These are phyloP conservation scores for Bolboschoenoplectus hybrid DNA, from an alignment of 202 grass and related monocot genomes.

Conservation along the genomic window DNA sequence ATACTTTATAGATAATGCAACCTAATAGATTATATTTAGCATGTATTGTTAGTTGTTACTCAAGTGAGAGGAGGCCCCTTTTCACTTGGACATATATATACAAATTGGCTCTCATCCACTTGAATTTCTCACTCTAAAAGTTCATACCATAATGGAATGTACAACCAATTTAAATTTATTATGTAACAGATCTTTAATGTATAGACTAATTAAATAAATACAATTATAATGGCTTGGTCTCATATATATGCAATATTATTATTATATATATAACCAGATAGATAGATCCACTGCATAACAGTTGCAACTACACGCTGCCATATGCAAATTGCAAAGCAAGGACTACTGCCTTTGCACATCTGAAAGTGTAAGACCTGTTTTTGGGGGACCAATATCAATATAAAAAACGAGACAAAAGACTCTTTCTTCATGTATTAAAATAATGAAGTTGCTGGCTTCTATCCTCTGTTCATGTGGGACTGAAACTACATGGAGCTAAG, in stretches of 20 bases:
- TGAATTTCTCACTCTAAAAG: neutral
- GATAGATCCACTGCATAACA: slow-evolving; percentile 17
- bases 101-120: too few species aligned
- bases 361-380: slow-evolving; percentile 21
- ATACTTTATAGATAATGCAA: too few species aligned
- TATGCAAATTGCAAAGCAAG: slow-evolving; percentile 14
- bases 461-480: slow-evolving; percentile 41
- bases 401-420: neutral
- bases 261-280: neutral
- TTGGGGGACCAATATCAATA: slow-evolving; percentile 16
- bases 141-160: too few species aligned
- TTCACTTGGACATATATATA: too few species aligned
- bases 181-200: neutral
- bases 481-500: slow-evolving; percentile 23
- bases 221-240: neutral
- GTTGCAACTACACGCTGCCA: slow-evolving; percentile 2
- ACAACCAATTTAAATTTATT: neutral
- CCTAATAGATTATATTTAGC: too few species aligned
- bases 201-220: neutral
- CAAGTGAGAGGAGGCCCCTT: too few species aligned
- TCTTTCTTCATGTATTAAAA: neutral
- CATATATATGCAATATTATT: neutral
- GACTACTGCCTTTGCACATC: slow-evolving; percentile 17
- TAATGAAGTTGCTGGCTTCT: slow-evolving; percentile 9
- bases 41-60: too few species aligned